Base-by-base conservation (phyloP, 768 basidiomycete genomes). In the Xanthoconium stramineum region DNA sequence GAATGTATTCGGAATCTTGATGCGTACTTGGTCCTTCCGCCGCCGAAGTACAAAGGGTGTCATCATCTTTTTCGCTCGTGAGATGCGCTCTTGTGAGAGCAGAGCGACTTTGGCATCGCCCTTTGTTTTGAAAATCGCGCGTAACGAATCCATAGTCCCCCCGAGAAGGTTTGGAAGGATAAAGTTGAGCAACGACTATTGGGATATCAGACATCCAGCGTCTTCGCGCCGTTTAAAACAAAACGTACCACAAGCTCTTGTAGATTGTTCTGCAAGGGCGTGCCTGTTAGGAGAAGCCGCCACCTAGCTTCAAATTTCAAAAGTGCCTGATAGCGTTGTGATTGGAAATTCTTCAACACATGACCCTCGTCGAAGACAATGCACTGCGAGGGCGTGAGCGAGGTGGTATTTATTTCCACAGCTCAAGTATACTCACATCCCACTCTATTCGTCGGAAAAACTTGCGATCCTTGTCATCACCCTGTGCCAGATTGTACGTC, bases 61-160 rank as follows among this genome's bases (percentile, higher is more conserved):
- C 90, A 99, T 94, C 94, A 99, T 98, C 71, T 93, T 94, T 75
- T 98, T 96, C 7, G 97, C 97, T 59, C 95, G 78, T 19, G 91
- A 93, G 24, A 98, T 91, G 48, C 97, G 89, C 69, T 95, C 89
- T 66, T 92, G 88, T 5, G 96, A 91, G 28, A 98, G 85, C 24
- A 98, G 72, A 29, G 91, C 89, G 48, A 90, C 83, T 56, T 90
- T 90, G 13, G 90, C 87, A 65, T 95, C 91, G n/a, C 93, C 91
- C 60, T 91, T 93, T 37, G 92, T 91, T 71, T 97, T 98, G 83
- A 99, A 99, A 61, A 99, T 96, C 8, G 94, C 89, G 14, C 94
- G 85, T 17, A 99, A 77, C 6, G 87, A 84, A 29, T 84, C 85
- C 66, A 94, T 78, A 7, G 89, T 81, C 37, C 82, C 84, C 20